A percentile compares a stretch with the other conserved stretches of the same genome.
Evolutionary conservation across 768 basidiomycete species (phyloP).

Genomic region (Candolleomyces efflorescens): DNA sequence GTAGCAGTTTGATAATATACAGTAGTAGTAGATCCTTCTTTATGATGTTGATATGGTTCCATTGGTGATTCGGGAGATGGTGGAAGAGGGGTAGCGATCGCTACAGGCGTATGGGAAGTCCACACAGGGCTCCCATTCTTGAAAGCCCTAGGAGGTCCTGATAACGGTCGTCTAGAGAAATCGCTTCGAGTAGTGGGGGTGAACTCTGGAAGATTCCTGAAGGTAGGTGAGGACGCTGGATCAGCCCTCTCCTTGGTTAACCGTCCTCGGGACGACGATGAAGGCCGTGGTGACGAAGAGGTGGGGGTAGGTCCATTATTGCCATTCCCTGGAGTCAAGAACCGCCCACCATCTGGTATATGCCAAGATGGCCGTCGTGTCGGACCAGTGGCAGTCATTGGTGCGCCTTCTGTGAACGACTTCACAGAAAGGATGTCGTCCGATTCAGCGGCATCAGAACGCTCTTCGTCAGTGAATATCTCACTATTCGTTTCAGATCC

Average conservation of each 20-base stretch:
- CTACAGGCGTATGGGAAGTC: constrained; percentile 31
- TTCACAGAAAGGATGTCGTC: constrained; percentile 69
- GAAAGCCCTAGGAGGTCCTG: constrained; percentile 33
- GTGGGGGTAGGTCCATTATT: constrained; percentile 9
- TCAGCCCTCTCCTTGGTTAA: constrained; percentile 21
- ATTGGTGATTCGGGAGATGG: constrained; percentile 45
- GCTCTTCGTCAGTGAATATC: constrained; percentile 64
- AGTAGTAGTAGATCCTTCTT: constrained; percentile 42
- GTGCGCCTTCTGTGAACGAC: constrained; percentile 56
- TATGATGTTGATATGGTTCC: constrained; percentile 28
- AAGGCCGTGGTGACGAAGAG: constrained; percentile 14
- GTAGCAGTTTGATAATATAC: constrained; percentile 65
- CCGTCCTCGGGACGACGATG: constrained; percentile 21
- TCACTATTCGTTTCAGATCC: constrained; percentile 64
- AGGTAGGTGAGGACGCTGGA: constrained; percentile 16
- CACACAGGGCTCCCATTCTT: constrained; percentile 36
- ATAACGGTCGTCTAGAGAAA: constrained; percentile 37
- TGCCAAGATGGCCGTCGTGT: constrained; percentile 49
- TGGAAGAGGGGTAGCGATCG: constrained; percentile 37
- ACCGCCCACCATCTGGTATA: constrained; percentile 24
- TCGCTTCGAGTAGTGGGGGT: constrained; percentile 32
- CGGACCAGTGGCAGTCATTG: constrained; percentile 21
- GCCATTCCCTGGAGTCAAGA: constrained; percentile 10
- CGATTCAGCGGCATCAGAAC: constrained; percentile 55
- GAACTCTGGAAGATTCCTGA: constrained; percentile 20